Evolutionary conservation across 2,329 filamentous ascomycete species (phyloP).

Genomic region (Penicillium sp.): DNA sequence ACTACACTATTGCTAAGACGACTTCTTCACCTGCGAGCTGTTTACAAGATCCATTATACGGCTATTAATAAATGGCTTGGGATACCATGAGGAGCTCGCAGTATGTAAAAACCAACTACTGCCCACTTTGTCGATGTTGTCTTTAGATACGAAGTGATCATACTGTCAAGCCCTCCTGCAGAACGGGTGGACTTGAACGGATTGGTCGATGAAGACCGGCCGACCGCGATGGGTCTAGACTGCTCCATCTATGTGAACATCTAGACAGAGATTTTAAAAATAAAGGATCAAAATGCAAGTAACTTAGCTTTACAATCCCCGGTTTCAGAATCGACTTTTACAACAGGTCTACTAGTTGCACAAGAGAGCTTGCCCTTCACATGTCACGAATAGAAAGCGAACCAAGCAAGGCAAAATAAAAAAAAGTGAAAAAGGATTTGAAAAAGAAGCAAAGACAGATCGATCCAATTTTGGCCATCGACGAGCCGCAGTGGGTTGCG

Average conservation of each 20-base stretch:
- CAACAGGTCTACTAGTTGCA: neutral
- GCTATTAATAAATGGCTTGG: neutral
- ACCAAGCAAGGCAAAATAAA: neutral
- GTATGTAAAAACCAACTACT: neutral
- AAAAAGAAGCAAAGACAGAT: neutral
- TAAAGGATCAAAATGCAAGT: neutral
- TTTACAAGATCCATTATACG: too few relatives aligned
- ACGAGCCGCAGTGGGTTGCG: conserved; percentile 14
- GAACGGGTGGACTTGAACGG: neutral
- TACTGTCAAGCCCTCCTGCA: neutral
- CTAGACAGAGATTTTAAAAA: neutral
- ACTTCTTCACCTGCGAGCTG: neutral
- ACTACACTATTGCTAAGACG: neutral
- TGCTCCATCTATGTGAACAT: neutral
- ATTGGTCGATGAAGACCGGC: neutral
- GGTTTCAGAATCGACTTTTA: neutral
- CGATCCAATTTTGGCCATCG: conserved; percentile 5
- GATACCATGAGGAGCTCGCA: too few relatives aligned
- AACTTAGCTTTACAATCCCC: neutral
- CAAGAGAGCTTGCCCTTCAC: conserved; percentile 1
- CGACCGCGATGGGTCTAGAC: conserved; percentile 8
- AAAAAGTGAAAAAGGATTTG: neutral
- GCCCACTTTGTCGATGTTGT: conserved; percentile 1
- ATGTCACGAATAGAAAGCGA: neutral
- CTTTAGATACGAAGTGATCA: conserved; percentile 7